Percentiles rank a stretch among this genome's conserved stretches.
phyloP scores from a whole-genome alignment of 108 stramenopile species.

The Hondaea fermentalgiana region DNA sequence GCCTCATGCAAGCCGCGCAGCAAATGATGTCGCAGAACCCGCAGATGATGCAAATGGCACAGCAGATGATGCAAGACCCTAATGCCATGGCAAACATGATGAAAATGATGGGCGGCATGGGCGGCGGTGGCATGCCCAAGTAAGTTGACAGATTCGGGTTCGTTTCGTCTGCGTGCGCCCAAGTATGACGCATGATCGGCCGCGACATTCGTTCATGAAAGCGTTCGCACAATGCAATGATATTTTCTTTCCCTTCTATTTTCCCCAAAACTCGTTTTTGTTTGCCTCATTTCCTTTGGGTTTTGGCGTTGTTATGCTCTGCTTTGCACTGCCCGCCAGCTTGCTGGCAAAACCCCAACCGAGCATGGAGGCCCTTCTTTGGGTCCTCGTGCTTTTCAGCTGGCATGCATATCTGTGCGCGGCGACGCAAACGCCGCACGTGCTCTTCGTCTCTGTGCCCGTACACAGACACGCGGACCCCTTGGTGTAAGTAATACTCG shows the following conservation, averaged over 20 bases:
- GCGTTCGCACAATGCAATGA: too few species aligned
- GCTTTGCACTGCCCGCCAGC: too few species aligned
- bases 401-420: neutral
- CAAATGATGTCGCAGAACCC: constrained; percentile 11
- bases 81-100: constrained; percentile 2
- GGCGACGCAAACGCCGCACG: neutral
- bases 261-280: too few species aligned
- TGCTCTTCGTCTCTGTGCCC: neutral
- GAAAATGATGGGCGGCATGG: neutral
- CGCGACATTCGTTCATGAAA: too few species aligned
- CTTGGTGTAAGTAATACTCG: neutral
- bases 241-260: too few species aligned
- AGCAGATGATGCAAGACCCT: constrained; percentile 16
- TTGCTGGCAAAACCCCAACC: neutral
- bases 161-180: too few species aligned
- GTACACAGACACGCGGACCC: constrained; percentile 10
- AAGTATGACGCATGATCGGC: too few species aligned
- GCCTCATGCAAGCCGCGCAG: neutral
- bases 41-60: constrained; percentile 15
- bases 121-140: neutral
- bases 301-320: too few species aligned
- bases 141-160: too few species aligned
- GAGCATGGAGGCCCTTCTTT: neutral
- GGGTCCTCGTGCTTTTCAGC: neutral
- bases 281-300: too few species aligned